Evolutionary conservation across 805 yeast genomes (phyloP).

Genomic region (Isabelozyma heimii): DNA sequence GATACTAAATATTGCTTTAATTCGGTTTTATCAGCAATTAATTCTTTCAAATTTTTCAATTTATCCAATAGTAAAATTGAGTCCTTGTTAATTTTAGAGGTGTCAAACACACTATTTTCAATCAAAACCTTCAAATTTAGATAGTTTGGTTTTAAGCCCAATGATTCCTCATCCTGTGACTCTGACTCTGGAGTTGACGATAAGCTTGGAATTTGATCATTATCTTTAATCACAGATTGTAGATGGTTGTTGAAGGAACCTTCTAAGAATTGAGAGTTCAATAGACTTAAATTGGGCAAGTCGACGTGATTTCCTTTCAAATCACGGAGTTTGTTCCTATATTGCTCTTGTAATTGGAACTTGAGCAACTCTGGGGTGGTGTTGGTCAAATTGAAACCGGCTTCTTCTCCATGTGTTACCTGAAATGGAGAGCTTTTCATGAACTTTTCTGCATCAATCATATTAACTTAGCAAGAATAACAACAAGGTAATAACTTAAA

Average conservation of each 20-base stretch:
- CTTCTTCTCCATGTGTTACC: slow-evolving; percentile 20
- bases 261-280: slow-evolving; percentile 22
- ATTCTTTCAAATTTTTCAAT: slow-evolving; percentile 24
- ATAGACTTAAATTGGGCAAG: slow-evolving; percentile 9
- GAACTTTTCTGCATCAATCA: slow-evolving; percentile 38
- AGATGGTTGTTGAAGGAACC: slow-evolving; percentile 34
- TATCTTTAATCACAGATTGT: slow-evolving; percentile 25
- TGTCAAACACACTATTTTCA: slow-evolving; percentile 43
- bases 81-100: slow-evolving; percentile 30
- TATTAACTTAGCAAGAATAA: slow-evolving; percentile 4
- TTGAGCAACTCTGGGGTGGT: slow-evolving; percentile 43
- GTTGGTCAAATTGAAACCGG: slow-evolving; percentile 31
- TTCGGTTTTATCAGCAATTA: slow-evolving; percentile 27
- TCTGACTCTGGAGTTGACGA: slow-evolving; percentile 16
- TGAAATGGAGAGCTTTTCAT: slow-evolving; percentile 37
- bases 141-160: slow-evolving; percentile 19
- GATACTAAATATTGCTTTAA: slow-evolving; percentile 26
- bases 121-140: slow-evolving; percentile 42
- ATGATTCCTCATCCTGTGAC: slow-evolving; percentile 12
- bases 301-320: slow-evolving; percentile 9
- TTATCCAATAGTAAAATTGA: slow-evolving; percentile 29
- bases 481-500: too few relatives aligned
- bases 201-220: slow-evolving; percentile 14
- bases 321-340: slow-evolving; percentile 19
- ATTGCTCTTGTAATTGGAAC: slow-evolving; percentile 42